Base-by-base conservation (phyloP, 2,329 filamentous ascomycete species). In the Decorospora gaudefroyi region DNA sequence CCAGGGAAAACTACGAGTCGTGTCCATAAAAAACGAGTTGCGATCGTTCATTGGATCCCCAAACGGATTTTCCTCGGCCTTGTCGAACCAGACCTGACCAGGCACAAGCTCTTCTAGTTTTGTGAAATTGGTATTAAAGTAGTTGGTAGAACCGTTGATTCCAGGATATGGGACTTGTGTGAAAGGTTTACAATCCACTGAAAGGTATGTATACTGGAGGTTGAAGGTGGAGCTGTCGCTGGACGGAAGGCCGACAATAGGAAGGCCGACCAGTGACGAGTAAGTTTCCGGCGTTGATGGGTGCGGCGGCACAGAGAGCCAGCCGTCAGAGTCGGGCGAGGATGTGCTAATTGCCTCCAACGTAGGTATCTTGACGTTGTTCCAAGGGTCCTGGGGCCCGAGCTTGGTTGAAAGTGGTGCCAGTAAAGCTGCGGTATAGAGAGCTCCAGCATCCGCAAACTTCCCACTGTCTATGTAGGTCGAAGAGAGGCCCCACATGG, bases 301-400 rank as follows among this genome's bases (percentile, higher is more conserved):
- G 50, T 41, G 3, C 13, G 6, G n/a, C 11, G 59, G 46, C 0
- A 65, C 45, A n/a, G 15, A 18, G 3, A 57, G 34, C 65, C 66
- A 70, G 0, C 56, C 60, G n/a, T 52, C 32, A 0, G 42, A n/a
- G 23, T 62, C 46, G 10, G 40, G 7, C 10, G 9, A 32, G 0
- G 51, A 43, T 0, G 10, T 12, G n/a, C 51, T 51, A 4, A 63
- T 13, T 0, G 26, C 11, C 3, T 59, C 53, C 3, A 64, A n/a
- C 3, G 25, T 46, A 2, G 62, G 68, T 5, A 72, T 63, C 25
- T 69, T 69, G 18, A 70, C 51, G 31, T 71, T 72, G 2, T 63
- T 64, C 67, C 68, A 72, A 2, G 45, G 29, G 33, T 70, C 67
- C 13, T 45, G 22, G 3, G 55, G 49, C 6, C 64, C 58, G 2